phyloP scores from a whole-genome alignment of 108 stramenopile genomes.

The Epipyxis sp. region DNA sequence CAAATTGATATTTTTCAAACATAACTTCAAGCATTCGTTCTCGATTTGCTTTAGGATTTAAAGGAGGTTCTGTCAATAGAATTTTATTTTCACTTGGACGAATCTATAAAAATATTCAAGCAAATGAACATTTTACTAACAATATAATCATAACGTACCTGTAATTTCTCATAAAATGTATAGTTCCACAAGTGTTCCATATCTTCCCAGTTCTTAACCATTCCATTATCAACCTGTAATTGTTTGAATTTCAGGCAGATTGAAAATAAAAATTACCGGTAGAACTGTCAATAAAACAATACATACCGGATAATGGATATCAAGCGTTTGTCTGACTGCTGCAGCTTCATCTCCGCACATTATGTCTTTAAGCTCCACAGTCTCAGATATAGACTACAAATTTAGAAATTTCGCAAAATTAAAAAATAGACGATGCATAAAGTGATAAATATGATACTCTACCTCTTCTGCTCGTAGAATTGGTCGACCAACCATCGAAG shows the following conservation, averaged over 20 bases:
- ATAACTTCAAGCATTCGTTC: slow-evolving; percentile 44
- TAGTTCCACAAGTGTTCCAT: slow-evolving; percentile 71
- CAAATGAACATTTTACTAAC: neutral
- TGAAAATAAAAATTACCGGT: no score
- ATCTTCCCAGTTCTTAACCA: slow-evolving; percentile 68
- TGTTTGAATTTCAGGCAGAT: slow-evolving; percentile 43
- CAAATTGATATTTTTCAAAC: slow-evolving; percentile 55
- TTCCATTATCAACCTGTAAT: slow-evolving; percentile 61
- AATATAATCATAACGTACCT: slow-evolving; percentile 19
- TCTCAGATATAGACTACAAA: slow-evolving; percentile 43
- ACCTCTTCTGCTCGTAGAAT: slow-evolving; percentile 68
- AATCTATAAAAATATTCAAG: slow-evolving; percentile 33
- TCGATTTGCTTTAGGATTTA: slow-evolving; percentile 50
- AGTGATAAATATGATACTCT: neutral
- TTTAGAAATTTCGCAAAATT: neutral
- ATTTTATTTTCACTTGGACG: slow-evolving; percentile 52
- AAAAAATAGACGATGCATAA: neutral
- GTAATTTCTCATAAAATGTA: slow-evolving; percentile 52
- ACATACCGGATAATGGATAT: slow-evolving; percentile 37
- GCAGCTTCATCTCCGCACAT: slow-evolving; percentile 66
- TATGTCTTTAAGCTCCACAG: slow-evolving; percentile 61
- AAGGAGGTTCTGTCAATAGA: slow-evolving; percentile 56
- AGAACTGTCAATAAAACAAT: no score
- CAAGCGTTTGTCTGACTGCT: slow-evolving; percentile 58
- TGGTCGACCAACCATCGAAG: slow-evolving; percentile 64